A percentile compares a stretch with the other conserved stretches of the same genome.
Conservation (phyloP, 371 early-diverging fungal species). For the Lichtheimia corymbifera region DNA sequence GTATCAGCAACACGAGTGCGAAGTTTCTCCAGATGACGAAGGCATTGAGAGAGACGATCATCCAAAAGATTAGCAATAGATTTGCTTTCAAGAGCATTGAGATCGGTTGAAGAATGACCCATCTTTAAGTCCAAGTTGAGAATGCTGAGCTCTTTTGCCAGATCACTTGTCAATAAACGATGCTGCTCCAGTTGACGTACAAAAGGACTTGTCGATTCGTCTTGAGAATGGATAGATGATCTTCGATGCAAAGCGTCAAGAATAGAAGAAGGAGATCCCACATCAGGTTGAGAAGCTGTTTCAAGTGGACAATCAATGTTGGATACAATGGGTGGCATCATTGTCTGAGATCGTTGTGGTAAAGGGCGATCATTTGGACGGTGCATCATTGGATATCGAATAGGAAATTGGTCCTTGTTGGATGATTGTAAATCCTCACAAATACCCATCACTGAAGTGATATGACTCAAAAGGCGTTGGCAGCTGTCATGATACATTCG, state of each 20-base stretch:
- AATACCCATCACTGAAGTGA: constrained; percentile 56
- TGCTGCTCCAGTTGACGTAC: constrained; percentile 25
- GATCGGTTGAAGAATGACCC: constrained; percentile 50
- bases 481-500: constrained; percentile 72
- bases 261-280: constrained; percentile 27
- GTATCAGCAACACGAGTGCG: constrained; percentile 84
- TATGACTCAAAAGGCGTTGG: constrained; percentile 63
- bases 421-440: constrained; percentile 64
- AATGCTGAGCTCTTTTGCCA: constrained; percentile 57
- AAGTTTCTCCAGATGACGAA: constrained; percentile 81
- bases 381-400: constrained; percentile 63
- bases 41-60: constrained; percentile 63
- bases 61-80: constrained; percentile 73
- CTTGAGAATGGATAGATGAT: constrained; percentile 16
- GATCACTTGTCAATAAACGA: constrained; percentile 20
- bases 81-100: constrained; percentile 58
- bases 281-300: constrained; percentile 38
- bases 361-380: constrained; percentile 20
- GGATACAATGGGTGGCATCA: constrained; percentile 20
- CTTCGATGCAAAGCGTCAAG: constrained; percentile 29
- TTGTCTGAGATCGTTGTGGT: constrained; percentile 40
- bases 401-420: constrained; percentile 64
- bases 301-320: constrained; percentile 28
- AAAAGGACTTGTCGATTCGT: constrained; percentile 11
- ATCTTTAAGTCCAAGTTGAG: constrained; percentile 71